These are phyloP conservation scores for Quercus robur DNA, from an alignment of 306 rosid species.

Conservation along the genomic window DNA sequence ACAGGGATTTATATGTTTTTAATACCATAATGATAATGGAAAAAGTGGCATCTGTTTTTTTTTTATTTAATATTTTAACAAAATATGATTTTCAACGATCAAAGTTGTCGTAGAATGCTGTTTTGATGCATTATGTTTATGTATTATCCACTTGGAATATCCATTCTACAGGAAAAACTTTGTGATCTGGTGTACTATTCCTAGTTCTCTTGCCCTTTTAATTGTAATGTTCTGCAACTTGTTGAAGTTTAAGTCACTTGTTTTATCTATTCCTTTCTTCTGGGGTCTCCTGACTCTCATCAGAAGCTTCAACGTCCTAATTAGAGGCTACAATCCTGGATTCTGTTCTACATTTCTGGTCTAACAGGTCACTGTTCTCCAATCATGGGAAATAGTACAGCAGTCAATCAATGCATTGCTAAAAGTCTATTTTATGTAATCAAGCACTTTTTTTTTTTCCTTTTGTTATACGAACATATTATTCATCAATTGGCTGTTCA, in stretches of 20 bases:
- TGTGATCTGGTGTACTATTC: background rate
- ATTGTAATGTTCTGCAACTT: background rate
- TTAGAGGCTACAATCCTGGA: background rate
- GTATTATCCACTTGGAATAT: background rate
- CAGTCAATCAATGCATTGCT: background rate
- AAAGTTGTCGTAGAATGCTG: background rate
- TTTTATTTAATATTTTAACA: background rate
- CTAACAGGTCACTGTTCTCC: background rate
- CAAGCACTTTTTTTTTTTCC: background rate
- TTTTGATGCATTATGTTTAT: background rate
- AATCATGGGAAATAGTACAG: background rate
- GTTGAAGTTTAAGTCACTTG: background rate
- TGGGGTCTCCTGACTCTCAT: background rate
- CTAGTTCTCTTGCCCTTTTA: background rate
- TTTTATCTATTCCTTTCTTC: background rate
- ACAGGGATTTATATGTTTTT: constrained; percentile 18
- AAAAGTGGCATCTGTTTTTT: constrained; percentile 4
- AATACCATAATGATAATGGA: constrained; percentile 5
- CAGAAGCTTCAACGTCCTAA: background rate
- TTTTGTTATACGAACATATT: constrained; percentile 2
- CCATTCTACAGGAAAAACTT: background rate
- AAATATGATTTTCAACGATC: background rate
- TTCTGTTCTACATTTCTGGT: background rate
- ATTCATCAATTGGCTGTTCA: constrained; percentile 9
- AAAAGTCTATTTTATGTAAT: background rate